These are phyloP conservation scores for Lichtheimia hyalospora DNA, from an alignment of 371 early-diverging fungal species.

Conservation along the genomic window DNA sequence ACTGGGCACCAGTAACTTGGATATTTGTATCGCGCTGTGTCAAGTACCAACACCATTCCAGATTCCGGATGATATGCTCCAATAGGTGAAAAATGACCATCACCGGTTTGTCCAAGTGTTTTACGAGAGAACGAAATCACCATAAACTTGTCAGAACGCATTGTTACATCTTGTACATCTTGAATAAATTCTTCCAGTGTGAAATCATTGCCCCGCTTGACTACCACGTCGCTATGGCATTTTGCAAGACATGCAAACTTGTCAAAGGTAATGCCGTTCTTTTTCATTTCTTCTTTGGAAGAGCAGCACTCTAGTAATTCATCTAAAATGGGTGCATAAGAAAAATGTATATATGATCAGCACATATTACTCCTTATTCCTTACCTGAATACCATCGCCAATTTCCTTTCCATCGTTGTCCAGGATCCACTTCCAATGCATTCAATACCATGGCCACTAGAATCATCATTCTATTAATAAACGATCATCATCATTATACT, in stretches of 20 bases:
- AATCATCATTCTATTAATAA: conserved; percentile 67
- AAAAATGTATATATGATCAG: neutral
- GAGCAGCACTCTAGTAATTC: conserved; percentile 86
- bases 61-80: conserved; percentile 67
- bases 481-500: neutral
- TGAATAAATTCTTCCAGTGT: conserved; percentile 73
- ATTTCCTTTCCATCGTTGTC: conserved; percentile 88
- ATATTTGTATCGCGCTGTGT: conserved; percentile 79
- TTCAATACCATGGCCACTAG: conserved; percentile 90
- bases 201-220: conserved; percentile 67
- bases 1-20: conserved; percentile 80
- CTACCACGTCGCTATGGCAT: conserved; percentile 80
- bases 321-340: too few relatives aligned
- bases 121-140: conserved; percentile 85
- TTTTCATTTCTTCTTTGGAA: conserved; percentile 74
- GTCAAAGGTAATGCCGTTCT: conserved; percentile 85
- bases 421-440: conserved; percentile 88
- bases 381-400: conserved; percentile 81
- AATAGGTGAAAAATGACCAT: conserved; percentile 82
- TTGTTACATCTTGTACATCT: conserved; percentile 71
- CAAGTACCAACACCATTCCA: conserved; percentile 78
- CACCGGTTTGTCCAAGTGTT: conserved; percentile 87
- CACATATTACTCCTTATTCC: neutral
- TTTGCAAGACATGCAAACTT: conserved; percentile 88
- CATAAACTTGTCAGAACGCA: conserved; percentile 77